phyloP scores from a whole-genome alignment of 345 rosid species.

The Arabidopsis suecica region DNA sequence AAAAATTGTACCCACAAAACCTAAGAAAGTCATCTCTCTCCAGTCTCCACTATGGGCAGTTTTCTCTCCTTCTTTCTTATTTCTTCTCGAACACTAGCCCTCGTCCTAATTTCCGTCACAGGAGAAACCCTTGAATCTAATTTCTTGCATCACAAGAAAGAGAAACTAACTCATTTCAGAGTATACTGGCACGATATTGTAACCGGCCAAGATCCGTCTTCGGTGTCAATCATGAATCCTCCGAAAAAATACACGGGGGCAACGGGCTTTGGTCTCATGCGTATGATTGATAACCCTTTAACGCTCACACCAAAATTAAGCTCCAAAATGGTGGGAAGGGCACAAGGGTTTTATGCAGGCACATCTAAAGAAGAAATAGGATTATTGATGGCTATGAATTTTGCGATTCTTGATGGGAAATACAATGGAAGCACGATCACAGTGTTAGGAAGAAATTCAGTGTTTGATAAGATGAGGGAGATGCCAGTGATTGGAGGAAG shows the following conservation, averaged over 20 bases:
- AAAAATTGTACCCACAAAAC: constrained; percentile 24
- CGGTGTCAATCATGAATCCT: constrained; percentile 44
- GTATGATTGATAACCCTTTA: constrained; percentile 70
- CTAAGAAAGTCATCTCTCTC: constrained; percentile 10
- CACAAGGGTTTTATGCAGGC: constrained; percentile 70
- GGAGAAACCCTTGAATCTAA: constrained; percentile 42
- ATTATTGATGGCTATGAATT: constrained; percentile 69
- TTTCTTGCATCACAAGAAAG: constrained; percentile 45
- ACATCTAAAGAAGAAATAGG: constrained; percentile 59
- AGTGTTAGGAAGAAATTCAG: constrained; percentile 63
- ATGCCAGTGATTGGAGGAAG: constrained; percentile 82
- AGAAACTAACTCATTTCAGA: constrained; percentile 64
- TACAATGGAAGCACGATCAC: constrained; percentile 74
- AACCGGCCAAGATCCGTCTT: constrained; percentile 53
- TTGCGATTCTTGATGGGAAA: constrained; percentile 63
- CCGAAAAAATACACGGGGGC: constrained; percentile 34
- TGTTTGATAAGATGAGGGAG: constrained; percentile 60
- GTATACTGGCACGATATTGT: constrained; percentile 71
- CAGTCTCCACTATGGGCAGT: constrained; percentile 27
- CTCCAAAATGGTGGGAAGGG: constrained; percentile 70
- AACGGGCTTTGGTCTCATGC: constrained; percentile 53
- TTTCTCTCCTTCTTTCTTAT: constrained; percentile 18
- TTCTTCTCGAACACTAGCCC: constrained; percentile 20
- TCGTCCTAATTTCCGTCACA: not conserved
- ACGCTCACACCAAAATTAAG: constrained; percentile 57